Percentiles rank a stretch among this genome's conserved stretches.
Conservation (phyloP, 805 yeast genomes). For the Wickerhamomyces queroliae region DNA sequence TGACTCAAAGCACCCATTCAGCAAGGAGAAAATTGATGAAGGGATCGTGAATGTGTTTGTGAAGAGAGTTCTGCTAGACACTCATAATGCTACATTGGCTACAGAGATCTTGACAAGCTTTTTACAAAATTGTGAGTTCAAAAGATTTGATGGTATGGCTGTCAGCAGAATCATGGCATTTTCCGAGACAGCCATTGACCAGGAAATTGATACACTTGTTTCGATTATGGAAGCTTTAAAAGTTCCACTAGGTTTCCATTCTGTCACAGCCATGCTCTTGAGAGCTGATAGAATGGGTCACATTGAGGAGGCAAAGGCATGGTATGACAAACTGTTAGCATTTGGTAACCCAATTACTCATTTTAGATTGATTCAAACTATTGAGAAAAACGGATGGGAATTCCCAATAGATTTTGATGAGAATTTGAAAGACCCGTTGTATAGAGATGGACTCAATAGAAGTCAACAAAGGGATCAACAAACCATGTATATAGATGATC, state of each 20-base stretch:
- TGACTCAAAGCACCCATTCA: slow-evolving; percentile 7
- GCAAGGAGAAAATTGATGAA: slow-evolving; percentile 10
- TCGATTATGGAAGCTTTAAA: slow-evolving; percentile 3
- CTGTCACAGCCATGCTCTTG: slow-evolving; percentile 5
- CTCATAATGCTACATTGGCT: slow-evolving; percentile 10
- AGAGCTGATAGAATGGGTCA: slow-evolving; percentile 5
- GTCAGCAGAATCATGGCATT: slow-evolving; percentile 1
- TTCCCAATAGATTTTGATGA: slow-evolving; percentile 9
- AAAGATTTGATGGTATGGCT: slow-evolving; percentile 4
- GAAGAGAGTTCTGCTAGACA: slow-evolving; percentile 4
- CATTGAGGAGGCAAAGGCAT: slow-evolving; percentile 2
- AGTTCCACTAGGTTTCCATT: slow-evolving; percentile 3
- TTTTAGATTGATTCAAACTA: slow-evolving; percentile 6
- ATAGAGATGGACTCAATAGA: neutral
- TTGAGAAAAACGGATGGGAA: slow-evolving; percentile 8
- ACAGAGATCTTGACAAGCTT: slow-evolving; percentile 10
- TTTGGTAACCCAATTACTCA: slow-evolving; percentile 3
- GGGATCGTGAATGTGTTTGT: slow-evolving; percentile 13
- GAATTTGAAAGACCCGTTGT: slow-evolving; percentile 2
- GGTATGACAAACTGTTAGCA: slow-evolving; percentile 7
- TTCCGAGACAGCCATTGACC: neutral
- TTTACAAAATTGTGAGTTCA: slow-evolving; percentile 3
- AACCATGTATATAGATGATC: slow-evolving; percentile 6
- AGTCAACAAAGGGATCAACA: slow-evolving; percentile 3
- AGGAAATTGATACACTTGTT: slow-evolving; percentile 1